phyloP scores from a whole-genome alignment of 805 yeast species.

The Saccharomycopsis sp. region DNA sequence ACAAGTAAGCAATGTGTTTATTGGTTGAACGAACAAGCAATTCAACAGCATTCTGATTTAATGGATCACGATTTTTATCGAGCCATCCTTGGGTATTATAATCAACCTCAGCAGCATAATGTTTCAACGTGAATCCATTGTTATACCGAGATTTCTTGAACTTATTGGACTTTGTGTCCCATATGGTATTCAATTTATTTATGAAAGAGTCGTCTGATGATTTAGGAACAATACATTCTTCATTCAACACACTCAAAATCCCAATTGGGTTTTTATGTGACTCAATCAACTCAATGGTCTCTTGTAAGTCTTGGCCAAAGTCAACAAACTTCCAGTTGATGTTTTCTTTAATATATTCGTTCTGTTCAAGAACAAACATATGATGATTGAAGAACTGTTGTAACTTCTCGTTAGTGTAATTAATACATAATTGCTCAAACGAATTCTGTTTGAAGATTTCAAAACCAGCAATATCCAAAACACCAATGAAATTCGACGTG shows the following conservation, averaged over 20 bases:
- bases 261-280: conserved; percentile 63
- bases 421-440: conserved; percentile 95
- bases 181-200: conserved; percentile 63
- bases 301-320: conserved; percentile 90
- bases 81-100: conserved; percentile 90
- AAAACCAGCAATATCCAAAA: conserved; percentile 93
- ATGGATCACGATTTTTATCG: conserved; percentile 89
- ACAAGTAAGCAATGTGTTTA: conserved; percentile 49
- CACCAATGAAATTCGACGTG: conserved; percentile 72
- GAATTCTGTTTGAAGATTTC: conserved; percentile 93
- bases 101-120: conserved; percentile 96
- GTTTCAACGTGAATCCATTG: conserved; percentile 77
- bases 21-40: conserved; percentile 55
- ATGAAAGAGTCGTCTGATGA: conserved; percentile 79
- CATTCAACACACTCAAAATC: conserved; percentile 79
- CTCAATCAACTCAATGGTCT: conserved; percentile 90
- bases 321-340: conserved; percentile 96
- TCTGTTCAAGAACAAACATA: conserved; percentile 94
- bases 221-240: conserved; percentile 91
- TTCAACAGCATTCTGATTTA: conserved; percentile 65
- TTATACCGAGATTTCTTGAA: conserved; percentile 69
- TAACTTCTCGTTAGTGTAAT: conserved; percentile 92
- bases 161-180: conserved; percentile 46
- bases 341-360: conserved; percentile 85
- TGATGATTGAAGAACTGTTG: conserved; percentile 98